Evolutionary conservation across 1,139 yeast genomes (phyloP), one percentile per base, ranked within the genome.

Genomic region (Debaryomycetaceae sp.): DNA sequence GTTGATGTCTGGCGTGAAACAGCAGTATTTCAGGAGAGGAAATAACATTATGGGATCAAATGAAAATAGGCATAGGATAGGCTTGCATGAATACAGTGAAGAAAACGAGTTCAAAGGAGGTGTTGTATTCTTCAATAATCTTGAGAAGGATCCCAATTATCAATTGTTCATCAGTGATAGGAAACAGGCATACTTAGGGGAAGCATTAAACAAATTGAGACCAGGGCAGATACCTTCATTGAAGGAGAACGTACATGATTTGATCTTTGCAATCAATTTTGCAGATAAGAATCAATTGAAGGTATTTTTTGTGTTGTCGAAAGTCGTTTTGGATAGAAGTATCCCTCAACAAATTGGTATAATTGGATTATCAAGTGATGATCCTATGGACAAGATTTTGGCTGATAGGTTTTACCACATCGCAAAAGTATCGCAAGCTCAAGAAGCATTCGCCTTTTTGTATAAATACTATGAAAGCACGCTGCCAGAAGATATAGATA

Each of bases 281-380:
- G 68, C 83, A 0, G 72, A 80, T 47, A 66, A 72, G 20, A 64
- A 69, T 1, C 80, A 82, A 59, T 55, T 76, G 47, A 62, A 68
- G 34, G 75, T 73, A 1, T 62, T 83, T 31, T 68, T 75, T 38
- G 72, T 81, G 4, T 60, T 81, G 37, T 58, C 83, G 0, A 72
- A 78, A 34, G 66, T 80, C 1, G 72, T 87, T 17, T 60, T 81
- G 24, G 70, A 77, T 27, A 74, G 79, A 37, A 81, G 82, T 0
- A 72, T 87, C 14, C 90, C 97, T 0, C 85, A 90, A 52, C 87
- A 91, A 59, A 59, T 93, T 45, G 99, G 97, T 4, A 50, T 93
- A 2, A 66, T 93, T 24, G 96, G 98, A 0, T 50, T 87, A 3
- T 65, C 56, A 6, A 63, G 59, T 2, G 59, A 57, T 1, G 64